Evolutionary conservation across 257 asterid species (phyloP), one percentile per base, ranked within the genome.

Genomic region (Knoxia roxburghii): DNA sequence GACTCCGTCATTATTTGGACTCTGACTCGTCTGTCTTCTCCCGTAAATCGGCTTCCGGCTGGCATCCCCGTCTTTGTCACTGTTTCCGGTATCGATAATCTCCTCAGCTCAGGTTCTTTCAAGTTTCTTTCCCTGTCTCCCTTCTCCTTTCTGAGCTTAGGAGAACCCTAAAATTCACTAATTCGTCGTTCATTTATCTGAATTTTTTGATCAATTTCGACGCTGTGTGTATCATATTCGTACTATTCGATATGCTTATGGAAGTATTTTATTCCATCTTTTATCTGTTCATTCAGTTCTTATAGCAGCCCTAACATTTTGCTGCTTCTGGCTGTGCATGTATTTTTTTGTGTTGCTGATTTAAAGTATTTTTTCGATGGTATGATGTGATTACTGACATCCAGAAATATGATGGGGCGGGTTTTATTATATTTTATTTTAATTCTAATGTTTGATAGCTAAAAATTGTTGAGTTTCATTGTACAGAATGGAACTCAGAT

Each of bases 91-190:
- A 32, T 39, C 21, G 53, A 10, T 48, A 41, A 24, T 24, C 51
- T 33, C 67, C 54, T 62, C 67, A 40, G 33, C 54, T 26, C 13
- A 43, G 68, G 68, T 43, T 24, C 24, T 21, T 29, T 41, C 14
- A 1, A 5, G 39, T 41, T 46, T 43, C 20, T 18, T 24, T 13
- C 23, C 8, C 9, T 24, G 15, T 23, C 67, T 18, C 24, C n/a
- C n/a, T n/a, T n/a, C n/a, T n/a, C n/a, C n/a, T n/a, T n/a, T n/a
- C n/a, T n/a, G n/a, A n/a, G n/a, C n/a, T n/a, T n/a, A n/a, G n/a
- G n/a, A n/a, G n/a, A 63, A 63, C 68, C 68, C 68, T 63, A 63
- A 63, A 23, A 24, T 26, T 6, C 11, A 4, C 51, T 40, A 5
- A 23, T 41, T 62, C 12, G 24, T 24, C 32, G 11, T 12, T 27